Base-by-base conservation (phyloP, 2,329 filamentous ascomycete genomes). In the Fusarium sp. region DNA sequence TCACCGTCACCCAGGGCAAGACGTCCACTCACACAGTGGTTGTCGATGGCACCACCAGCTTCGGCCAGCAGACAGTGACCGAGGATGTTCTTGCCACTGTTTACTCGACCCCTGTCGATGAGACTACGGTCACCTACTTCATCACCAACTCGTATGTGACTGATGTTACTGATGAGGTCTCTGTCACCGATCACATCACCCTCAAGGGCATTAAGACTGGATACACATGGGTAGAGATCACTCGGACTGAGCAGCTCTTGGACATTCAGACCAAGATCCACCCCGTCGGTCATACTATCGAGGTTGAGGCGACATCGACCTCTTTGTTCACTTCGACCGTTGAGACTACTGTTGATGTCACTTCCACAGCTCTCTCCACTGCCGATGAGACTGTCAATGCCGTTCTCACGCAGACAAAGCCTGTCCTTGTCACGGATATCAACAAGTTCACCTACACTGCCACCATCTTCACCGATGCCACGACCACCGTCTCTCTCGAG, bases 361-460 rank as follows among this genome's bases (percentile, higher is more conserved):
- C 65, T 11, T 64, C 65, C 7, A 70, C 65, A 2, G 67, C 64
- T 7, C 30, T 68, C 0, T 70, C 67, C 2, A 70, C 67, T 11
- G 67, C 58, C 1, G 58, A 64, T 1, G 48, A 67, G 41, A 70
- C 65, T 2, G 1, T 70, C 14, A 43, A 64, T 18, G 57, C 61
- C 11, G 50, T 37, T 9, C 48, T 68, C 5, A 70, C 67, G 4
- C 45, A 52, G 5, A 34, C 57, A 18, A 43, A 57, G 2, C 65
- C 64, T 2, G 67, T 70, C 27, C 57, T 59, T 32, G 66, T 59
- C 10, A 68, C 65, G 1, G 65, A 70, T 2, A 34, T 70, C n/a
- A 64, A 68, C 54, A 64, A 70, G 41, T 70, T 70, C 23, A 57
- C 41, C 6, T 70, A 70, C 16, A 64, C 66, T 0, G 67, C 54